These are phyloP conservation scores for Paramyrothecium roridum DNA, from an alignment of 2,329 filamentous ascomycete genomes.

Conservation along the genomic window DNA sequence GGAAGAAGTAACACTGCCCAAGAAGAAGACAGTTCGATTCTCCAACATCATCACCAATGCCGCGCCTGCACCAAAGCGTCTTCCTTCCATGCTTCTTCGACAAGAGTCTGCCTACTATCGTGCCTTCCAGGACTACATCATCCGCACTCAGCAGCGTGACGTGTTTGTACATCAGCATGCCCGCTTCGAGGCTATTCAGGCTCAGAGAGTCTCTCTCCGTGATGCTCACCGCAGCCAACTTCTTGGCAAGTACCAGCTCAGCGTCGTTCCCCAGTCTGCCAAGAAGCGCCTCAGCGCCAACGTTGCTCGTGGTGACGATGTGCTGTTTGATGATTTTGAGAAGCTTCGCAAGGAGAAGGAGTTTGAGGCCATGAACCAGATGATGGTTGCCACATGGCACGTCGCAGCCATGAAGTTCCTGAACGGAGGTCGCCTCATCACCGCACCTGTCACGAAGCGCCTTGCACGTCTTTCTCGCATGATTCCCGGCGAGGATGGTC, in stretches of 20 bases:
- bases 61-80: constrained; percentile 40
- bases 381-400: constrained; percentile 58
- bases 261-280: constrained; percentile 63
- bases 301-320: constrained; percentile 69
- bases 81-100: constrained; percentile 50
- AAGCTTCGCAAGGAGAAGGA: constrained; percentile 71
- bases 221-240: constrained; percentile 76
- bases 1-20: constrained; percentile 21
- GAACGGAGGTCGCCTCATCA: constrained; percentile 63
- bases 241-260: constrained; percentile 79
- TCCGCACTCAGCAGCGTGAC: constrained; percentile 65
- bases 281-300: constrained; percentile 71
- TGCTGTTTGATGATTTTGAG: constrained; percentile 59
- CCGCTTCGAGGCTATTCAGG: constrained; percentile 85
- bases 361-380: constrained; percentile 73
- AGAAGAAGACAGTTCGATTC: constrained; percentile 76
- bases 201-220: constrained; percentile 71
- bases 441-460: constrained; percentile 60
- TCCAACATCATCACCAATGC: constrained; percentile 49
- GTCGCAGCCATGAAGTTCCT: constrained; percentile 59
- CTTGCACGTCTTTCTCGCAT: constrained; percentile 53
- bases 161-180: constrained; percentile 81
- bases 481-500: constrained; percentile 38
- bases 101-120: constrained; percentile 82
- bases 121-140: constrained; percentile 74